Base-by-base conservation (phyloP, 345 rosid species). In the Conringia planisiliqua region DNA sequence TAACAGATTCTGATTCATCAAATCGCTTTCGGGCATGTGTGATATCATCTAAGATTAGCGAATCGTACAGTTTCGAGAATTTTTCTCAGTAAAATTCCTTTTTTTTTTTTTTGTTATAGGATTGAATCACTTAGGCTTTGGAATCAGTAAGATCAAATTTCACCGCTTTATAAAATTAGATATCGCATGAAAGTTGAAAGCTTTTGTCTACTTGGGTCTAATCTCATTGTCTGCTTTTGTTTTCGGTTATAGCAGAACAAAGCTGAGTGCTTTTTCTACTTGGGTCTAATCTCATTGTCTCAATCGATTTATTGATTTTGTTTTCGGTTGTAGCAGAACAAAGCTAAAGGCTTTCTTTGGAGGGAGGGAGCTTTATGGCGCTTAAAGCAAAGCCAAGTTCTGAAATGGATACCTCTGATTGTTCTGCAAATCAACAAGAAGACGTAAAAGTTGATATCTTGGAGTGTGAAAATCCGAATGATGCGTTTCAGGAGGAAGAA, bases 391-490 rank as follows among this genome's bases (percentile, higher is more conserved):
- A 78, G 55, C 60, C 83, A 16, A 72, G 57, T 47, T 51, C 59
- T 51, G 69, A 43, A 24, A 74, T 62, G 77, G 85, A 76, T 52
- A 51, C 57, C 46, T 70, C 62, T 6, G 70, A 47, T 33, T 68
- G 27, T 50, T 40, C 73, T 50, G 74, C 38, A 12, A 61, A 67
- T 1, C 71, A 54, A 7, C 22, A 40, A 40, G 73, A 58, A 50
- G 79, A 70, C 22, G 57, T 75, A 39, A 81, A 86, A 57, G 82
- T 94, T 75, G 79, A 88, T 75, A 79, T 91, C 54, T 54, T 81
- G 71, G 84, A 73, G 13, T 72, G 82, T 71, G 47, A 48, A 8
- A 73, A 73, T 48, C 40, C 42, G 39, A 17, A 6, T 4, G 77
- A 82, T 40, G 56, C 6, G 63, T 69, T 57, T 27, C 63, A 72